phyloP scores from a whole-genome alignment of 371 early-diverging fungal genomes.

The Apophysomyces elegans region DNA sequence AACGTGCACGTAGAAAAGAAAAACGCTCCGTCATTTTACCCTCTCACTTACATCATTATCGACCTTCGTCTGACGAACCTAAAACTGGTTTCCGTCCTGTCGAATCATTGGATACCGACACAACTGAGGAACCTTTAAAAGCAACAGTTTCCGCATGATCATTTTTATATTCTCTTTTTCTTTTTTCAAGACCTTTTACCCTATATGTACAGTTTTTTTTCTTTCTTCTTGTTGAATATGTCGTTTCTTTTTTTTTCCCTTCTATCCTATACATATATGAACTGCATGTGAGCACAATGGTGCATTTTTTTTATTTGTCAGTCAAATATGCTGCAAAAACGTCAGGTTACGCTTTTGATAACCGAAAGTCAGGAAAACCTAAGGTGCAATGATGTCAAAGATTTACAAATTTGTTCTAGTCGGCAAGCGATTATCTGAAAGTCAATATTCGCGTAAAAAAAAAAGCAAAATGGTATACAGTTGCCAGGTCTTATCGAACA shows the following conservation, averaged over 20 bases:
- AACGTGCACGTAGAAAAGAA: slow-evolving; percentile 17
- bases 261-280: neutral
- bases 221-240: slow-evolving; percentile 1
- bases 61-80: neutral
- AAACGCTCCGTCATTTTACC: slow-evolving; percentile 6
- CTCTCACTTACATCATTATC: neutral
- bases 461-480: too few species aligned
- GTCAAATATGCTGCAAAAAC: too few species aligned
- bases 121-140: slow-evolving; percentile 14
- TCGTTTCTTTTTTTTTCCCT: neutral
- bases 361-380: too few species aligned
- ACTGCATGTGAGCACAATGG: neutral
- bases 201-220: slow-evolving; percentile 4
- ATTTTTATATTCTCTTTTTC: neutral
- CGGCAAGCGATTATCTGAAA: too few species aligned
- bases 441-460: too few species aligned
- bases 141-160: slow-evolving; percentile 23
- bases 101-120: slow-evolving; percentile 4
- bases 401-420: too few species aligned
- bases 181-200: neutral
- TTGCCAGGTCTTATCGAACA: too few species aligned
- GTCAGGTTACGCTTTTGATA: too few species aligned
- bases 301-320: too few species aligned
- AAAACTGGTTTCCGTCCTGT: slow-evolving; percentile 5
- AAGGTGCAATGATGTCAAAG: too few species aligned